phyloP scores from a whole-genome alignment of 768 basidiomycete species.

The Boletus reticuloceps region DNA sequence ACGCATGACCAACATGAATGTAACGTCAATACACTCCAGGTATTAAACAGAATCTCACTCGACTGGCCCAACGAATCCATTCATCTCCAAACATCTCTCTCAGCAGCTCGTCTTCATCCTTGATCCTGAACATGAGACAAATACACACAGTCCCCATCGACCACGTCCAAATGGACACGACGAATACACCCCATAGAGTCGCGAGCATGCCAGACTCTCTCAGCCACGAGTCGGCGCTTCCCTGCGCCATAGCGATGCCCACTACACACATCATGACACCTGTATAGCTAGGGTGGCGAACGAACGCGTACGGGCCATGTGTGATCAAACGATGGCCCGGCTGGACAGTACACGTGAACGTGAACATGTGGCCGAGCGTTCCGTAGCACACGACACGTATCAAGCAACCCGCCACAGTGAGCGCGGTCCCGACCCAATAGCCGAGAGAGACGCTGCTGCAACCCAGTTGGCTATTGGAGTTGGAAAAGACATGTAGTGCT shows the following conservation, averaged over 20 bases:
- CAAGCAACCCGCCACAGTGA: neutral
- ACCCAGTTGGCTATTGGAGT: neutral
- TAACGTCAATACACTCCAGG: neutral
- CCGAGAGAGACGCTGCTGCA: neutral
- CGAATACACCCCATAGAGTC: neutral
- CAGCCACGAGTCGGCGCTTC: neutral
- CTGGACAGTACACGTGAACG: neutral
- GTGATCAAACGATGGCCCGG: neutral
- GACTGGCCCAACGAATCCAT: slow-evolving; percentile 1
- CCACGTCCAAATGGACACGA: neutral
- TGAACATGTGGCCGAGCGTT: neutral
- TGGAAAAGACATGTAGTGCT: neutral
- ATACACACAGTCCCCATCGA: neutral
- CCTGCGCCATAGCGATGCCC: neutral
- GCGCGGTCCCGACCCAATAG: neutral
- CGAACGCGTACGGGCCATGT: neutral
- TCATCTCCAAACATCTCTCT: slow-evolving; percentile 5
- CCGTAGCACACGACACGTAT: neutral
- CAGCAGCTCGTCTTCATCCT: slow-evolving; percentile 5
- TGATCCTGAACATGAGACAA: neutral
- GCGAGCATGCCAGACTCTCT: slow-evolving; percentile 3
- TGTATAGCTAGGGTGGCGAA: slow-evolving; percentile 4
- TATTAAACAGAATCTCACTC: slow-evolving; percentile 1
- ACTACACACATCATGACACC: neutral
- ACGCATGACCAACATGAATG: too few species aligned